phyloP scores from a whole-genome alignment of 1,284 basidiomycete genomes.

The Malassezia nana region DNA sequence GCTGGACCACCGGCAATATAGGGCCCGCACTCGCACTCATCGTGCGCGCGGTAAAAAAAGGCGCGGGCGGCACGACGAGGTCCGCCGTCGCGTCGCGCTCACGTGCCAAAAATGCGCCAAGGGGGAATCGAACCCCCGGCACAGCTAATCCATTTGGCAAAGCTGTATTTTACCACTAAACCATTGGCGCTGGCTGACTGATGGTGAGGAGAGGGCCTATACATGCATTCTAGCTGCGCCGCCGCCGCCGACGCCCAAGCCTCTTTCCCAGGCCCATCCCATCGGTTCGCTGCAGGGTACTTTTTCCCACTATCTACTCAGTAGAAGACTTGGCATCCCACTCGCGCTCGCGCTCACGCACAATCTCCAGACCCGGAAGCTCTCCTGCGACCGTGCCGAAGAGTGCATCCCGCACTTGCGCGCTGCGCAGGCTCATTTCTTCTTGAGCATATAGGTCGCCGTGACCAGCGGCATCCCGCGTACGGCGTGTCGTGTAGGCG shows the following conservation, averaged over 20 bases:
- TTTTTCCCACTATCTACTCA: background rate
- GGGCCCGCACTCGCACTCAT: conserved; percentile 19
- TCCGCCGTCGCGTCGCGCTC: background rate
- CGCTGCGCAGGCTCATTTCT: conserved; percentile 22
- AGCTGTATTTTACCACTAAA: conserved; percentile 25
- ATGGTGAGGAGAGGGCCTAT: background rate
- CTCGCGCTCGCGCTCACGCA: conserved; percentile 28
- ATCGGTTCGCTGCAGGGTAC: background rate
- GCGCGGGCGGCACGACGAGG: background rate
- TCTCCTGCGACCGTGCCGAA: conserved; percentile 44
- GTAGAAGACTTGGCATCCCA: conserved; percentile 7
- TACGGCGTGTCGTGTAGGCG: conserved; percentile 9
- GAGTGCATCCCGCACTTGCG: conserved; percentile 43
- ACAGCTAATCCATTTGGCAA: conserved; percentile 21
- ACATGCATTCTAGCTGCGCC: background rate
- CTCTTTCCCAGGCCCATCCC: background rate
- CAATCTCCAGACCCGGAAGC: conserved; percentile 40
- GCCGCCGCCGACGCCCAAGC: too few relatives aligned
- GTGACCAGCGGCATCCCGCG: conserved; percentile 15
- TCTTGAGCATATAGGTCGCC: conserved; percentile 17
- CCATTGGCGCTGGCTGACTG: conserved; percentile 13
- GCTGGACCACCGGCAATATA: conserved; percentile 53
- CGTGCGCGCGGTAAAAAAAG: background rate
- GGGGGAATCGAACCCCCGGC: conserved; percentile 24
- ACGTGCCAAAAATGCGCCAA: conserved; percentile 18